These are phyloP conservation scores for Gossypium rotundifolium DNA, from an alignment of 345 rosid genomes.

Conservation along the genomic window DNA sequence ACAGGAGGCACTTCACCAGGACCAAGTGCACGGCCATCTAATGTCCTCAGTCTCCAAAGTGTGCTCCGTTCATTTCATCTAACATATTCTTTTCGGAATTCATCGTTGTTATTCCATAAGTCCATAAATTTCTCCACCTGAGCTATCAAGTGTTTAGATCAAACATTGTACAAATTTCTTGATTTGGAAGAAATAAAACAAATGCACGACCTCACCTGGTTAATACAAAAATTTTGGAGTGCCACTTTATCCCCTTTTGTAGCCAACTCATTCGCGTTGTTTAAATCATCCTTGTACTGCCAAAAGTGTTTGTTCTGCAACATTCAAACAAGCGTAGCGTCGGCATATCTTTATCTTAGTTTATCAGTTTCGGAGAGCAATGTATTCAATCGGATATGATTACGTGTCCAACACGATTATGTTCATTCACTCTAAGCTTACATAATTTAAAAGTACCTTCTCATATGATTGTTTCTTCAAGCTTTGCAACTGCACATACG, in stretches of 20 bases:
- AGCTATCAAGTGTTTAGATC: no score
- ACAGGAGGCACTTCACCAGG: no score
- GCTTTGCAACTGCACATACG: constrained; percentile 42
- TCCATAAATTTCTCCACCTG: no score
- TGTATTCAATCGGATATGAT: neutral
- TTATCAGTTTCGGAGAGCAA: neutral
- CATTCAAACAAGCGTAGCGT: constrained; percentile 6
- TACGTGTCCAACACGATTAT: neutral
- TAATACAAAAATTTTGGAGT: no score
- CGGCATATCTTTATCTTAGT: neutral
- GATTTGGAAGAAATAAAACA: no score
- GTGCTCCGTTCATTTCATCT: no score
- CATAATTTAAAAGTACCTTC: constrained; percentile 36
- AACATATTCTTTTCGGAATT: no score
- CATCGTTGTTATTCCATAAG: no score
- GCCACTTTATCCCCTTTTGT: constrained; percentile 30
- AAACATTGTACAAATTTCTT: no score
- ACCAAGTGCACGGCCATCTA: neutral
- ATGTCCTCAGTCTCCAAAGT: no score
- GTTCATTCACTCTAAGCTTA: neutral
- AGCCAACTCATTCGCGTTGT: constrained; percentile 43
- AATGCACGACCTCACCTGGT: no score
- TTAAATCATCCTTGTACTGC: constrained; percentile 44
- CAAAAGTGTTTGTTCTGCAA: constrained; percentile 54
- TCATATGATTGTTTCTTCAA: constrained; percentile 52